Base-by-base conservation (phyloP, 371 early-diverging fungal genomes). In the Lichtheimia hyalospora region DNA sequence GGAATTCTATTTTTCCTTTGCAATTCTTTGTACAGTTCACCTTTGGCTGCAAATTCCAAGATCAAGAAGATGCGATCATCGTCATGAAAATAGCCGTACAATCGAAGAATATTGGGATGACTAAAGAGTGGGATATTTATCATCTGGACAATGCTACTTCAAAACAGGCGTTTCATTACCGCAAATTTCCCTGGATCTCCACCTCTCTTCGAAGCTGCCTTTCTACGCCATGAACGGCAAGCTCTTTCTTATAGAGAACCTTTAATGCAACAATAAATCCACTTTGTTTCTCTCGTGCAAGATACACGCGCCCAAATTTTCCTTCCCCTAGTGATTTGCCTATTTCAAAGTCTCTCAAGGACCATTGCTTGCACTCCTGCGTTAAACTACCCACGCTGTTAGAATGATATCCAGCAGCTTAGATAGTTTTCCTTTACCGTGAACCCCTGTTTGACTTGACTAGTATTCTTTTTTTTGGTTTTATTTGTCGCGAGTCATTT, bases 11-110 rank as follows among this genome's bases (percentile, higher is more conserved):
- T 75, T 49, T 77, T 66, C 58, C 85, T 88, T 57, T 84, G 81
- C 53, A 99, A 74, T 25, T 85, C 79, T 68, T 92, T 92, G 80
- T 96, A 98, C 68, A 98, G 72, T 71, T 98, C 99, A 14, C 99
- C 99, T 53, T 91, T 84, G 15, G 91, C 91, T 24, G 98, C 98
- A 74, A 92, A 97, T 73, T 99, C 99, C 16, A 98, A 75, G 15
- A 98, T 95, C 57, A 97, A 73, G 62, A 94, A 98, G 4, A 99
- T 90, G n/a, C 94, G 85, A 61, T 89, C 90, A 53, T 84, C 84
- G 66, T 99, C 99, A 74, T 98, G 92, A 71, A 99, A 99, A 70
- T 96, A 97, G 0, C 97, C 97, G 62, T 92, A 97, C 34, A 98
- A 81, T 46, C 98, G 85, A 12, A 99, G 75, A 55, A 98, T 96